phyloP scores from a whole-genome alignment of 768 basidiomycete genomes.

The Lactarius evosmus region DNA sequence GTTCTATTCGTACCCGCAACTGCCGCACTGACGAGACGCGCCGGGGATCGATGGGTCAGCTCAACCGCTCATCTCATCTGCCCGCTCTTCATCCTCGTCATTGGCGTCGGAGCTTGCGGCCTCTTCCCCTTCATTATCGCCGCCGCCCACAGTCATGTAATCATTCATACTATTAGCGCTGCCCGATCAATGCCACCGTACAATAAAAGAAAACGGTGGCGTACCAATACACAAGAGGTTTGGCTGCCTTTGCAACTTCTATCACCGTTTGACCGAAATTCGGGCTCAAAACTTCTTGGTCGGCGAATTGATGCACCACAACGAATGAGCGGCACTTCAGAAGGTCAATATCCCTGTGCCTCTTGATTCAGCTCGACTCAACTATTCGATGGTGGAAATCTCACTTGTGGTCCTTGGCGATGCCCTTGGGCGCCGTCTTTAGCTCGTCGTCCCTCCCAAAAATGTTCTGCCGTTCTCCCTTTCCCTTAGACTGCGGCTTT shows the following conservation, averaged over 20 bases:
- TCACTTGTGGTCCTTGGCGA: slow-evolving; percentile 77
- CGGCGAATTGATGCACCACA: slow-evolving; percentile 50
- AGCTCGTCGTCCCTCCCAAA: slow-evolving; percentile 87
- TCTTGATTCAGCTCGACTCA: slow-evolving; percentile 2
- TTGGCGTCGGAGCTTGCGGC: slow-evolving; percentile 1
- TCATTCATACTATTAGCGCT: slow-evolving; percentile 24
- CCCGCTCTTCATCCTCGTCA: slow-evolving; percentile 9
- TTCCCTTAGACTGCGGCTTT: slow-evolving; percentile 58
- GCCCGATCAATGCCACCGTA: not conserved
- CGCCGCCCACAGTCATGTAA: slow-evolving; percentile 25
- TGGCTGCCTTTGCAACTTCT: slow-evolving; percentile 37
- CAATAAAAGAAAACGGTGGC: not conserved
- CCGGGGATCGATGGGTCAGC: not conserved
- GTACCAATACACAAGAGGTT: slow-evolving; percentile 41
- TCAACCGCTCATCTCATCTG: slow-evolving; percentile 3
- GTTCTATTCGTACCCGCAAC: not conserved
- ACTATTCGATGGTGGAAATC: slow-evolving; percentile 21
- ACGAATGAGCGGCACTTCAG: slow-evolving; percentile 79
- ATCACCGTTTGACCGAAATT: slow-evolving; percentile 41
- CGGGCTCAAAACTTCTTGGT: slow-evolving; percentile 41
- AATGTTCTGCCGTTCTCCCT: slow-evolving; percentile 66
- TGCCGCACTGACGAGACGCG: not conserved
- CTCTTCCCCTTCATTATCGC: slow-evolving; percentile 21
- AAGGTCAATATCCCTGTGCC: slow-evolving; percentile 79
- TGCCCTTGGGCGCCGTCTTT: slow-evolving; percentile 88